Percentiles rank a stretch among this genome's conserved stretches.
phyloP scores from a whole-genome alignment of 2,329 filamentous ascomycete species.

The Onygena corvina region DNA sequence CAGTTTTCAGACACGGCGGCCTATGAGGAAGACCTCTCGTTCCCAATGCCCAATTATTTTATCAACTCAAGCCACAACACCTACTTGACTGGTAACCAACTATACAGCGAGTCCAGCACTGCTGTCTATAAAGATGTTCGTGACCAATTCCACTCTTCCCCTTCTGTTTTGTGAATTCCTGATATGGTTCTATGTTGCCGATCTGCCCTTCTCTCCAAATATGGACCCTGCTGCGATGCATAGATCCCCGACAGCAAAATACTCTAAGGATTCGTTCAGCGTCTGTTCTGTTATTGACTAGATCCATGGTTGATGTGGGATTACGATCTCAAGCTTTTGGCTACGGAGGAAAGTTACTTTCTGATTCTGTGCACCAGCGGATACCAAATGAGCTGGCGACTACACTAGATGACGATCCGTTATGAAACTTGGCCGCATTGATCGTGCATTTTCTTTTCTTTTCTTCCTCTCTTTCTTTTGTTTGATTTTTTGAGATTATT shows the following conservation, averaged over 20 bases:
- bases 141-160: slow-evolving; percentile 13
- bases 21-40: slow-evolving; percentile 45
- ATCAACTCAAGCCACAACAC: slow-evolving; percentile 94
- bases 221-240: too few relatives aligned
- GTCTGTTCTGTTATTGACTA: too few relatives aligned
- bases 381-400: background rate
- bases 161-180: background rate
- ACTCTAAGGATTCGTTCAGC: too few relatives aligned
- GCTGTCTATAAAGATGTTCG: slow-evolving; percentile 65
- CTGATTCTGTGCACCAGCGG: background rate
- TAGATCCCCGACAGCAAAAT: too few relatives aligned
- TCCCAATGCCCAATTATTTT: slow-evolving; percentile 76
- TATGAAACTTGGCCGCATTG: too few relatives aligned
- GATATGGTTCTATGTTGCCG: background rate
- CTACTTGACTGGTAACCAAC: slow-evolving; percentile 76
- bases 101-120: slow-evolving; percentile 62
- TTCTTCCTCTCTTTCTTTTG: background rate
- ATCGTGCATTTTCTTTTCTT: background rate
- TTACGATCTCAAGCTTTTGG: background rate
- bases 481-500: background rate
- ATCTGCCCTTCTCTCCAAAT: background rate
- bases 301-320: too few relatives aligned
- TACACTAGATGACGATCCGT: too few relatives aligned
- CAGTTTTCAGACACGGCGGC: slow-evolving; percentile 20
- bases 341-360: background rate